Base-by-base conservation (phyloP, 2,329 filamentous ascomycete species). In the Fusarium armeniacum region DNA sequence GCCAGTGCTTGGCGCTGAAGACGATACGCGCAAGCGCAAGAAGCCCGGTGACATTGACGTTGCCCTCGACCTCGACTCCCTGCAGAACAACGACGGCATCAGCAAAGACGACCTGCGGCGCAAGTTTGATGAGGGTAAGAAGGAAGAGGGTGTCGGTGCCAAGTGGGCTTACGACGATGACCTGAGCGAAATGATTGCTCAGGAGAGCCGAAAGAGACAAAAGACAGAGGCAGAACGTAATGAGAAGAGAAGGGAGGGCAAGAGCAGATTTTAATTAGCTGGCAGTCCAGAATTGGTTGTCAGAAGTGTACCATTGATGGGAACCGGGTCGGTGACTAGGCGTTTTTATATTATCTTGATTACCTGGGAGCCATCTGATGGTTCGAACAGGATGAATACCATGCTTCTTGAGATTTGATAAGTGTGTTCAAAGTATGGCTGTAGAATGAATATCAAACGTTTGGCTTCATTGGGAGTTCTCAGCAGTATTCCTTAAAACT, bases 21-120 rank as follows among this genome's bases (percentile, higher is more conserved):
- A 94, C 62, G 89, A 94, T 58, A 85, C 80, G 26, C 84, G 93
- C 75, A 96, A 97, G 83, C 88, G 93, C 75, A 99, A 98, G 89
- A 97, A 98, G 86, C 94, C 92, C 6, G 96, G 95, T 41, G 96
- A 99, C 78, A 88, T 99, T 26, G 96, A 99, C 73, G 91, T 98
- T 30, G 93, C 94, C 26, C 89, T 99, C 68, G 94, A 98, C 75
- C 89, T 93, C 7, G 95, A 98, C 77, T 87, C 91, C 38, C 80
- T 99, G 64, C 89, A 89, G 69, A 85, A 87, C 41, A 87, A 90
- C 65, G 93, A 93, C 72, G 92, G 91, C 45, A 86, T 98, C 75
- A 91, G 87, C 80, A 97, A 95, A 79, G 94, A 97, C 28, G 92
- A 94, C 73, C 79, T 99, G 75, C 88, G 87, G 78, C 89, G 87